Base-by-base conservation (phyloP, 345 rosid genomes). In the Camelina neglecta region DNA sequence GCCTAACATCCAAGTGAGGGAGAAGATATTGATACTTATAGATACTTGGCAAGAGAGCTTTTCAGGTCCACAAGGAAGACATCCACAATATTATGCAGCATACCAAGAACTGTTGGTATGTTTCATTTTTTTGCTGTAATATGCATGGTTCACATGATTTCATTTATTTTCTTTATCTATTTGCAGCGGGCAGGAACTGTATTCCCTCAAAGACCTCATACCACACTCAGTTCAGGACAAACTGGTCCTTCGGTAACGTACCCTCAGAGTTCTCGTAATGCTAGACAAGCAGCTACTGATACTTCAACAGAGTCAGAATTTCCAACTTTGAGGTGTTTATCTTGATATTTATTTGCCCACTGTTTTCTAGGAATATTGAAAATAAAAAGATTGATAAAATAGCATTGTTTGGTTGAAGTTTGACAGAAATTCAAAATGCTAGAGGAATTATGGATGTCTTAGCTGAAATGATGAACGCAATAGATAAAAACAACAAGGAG, bases 41-140 rank as follows among this genome's bases (percentile, higher is more conserved):
- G 98, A 89, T 81, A 88, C 94, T 36, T 96, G 99, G 99, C 99
- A 96, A 92, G 99, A 93, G 83, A 92, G 91, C 78, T 96, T 89
- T 74, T 97, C 97, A 73, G 98, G 97, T 61, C 79, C 98, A 20
- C 86, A 89, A 81, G 93, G 98, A 63, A 91, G 98, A 88, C 91
- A 90, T 89, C 93, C 99, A n/a, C 99, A 96, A 80, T 96, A 93
- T 73, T 93, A 84, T 82, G 89, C 91, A 42, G 98, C 92, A 65
- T 96, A 96, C 83, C 98, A 91, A 81, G 98, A 96, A 81, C 81
- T 96, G 80, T 80, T 93, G 98, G 99, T 96, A 87, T 41, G 86
- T 71, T 51, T 70, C 11, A 38, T 65, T 13, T 65, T 13, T 29
- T 60, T 47, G 53, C n/a, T 65, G 35, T 33, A 71, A 62, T 61